Conservation (phyloP, 768 basidiomycete genomes). For the Pisolithus sp. region DNA sequence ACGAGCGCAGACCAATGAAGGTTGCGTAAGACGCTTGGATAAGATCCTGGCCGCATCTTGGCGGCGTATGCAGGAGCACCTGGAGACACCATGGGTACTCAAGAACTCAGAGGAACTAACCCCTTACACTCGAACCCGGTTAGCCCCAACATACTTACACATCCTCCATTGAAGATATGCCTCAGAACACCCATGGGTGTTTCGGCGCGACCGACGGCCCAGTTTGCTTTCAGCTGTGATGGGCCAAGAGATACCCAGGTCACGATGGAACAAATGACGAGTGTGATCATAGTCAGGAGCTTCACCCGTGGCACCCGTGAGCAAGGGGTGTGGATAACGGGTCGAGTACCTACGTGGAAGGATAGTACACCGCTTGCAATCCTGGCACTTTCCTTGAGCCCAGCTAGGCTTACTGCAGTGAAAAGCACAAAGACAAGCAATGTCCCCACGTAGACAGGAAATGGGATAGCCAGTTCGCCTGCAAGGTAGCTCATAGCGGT, state of each 20-base stretch:
- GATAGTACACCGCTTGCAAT: constrained; percentile 51
- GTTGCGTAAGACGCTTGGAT: constrained; percentile 58
- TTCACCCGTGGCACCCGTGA: constrained; percentile 13
- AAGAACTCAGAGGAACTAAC: not conserved
- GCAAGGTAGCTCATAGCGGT: constrained; percentile 63
- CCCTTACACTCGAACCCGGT: constrained; percentile 62
- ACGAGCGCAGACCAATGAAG: constrained; percentile 54
- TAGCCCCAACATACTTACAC: constrained; percentile 64
- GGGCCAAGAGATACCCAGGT: constrained; percentile 50
- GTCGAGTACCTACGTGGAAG: constrained; percentile 45
- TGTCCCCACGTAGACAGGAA: constrained; percentile 47
- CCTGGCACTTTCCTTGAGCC: constrained; percentile 56
- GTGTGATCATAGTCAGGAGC: constrained; percentile 49
- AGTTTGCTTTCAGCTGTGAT: constrained; percentile 46
- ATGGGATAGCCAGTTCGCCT: constrained; percentile 55
- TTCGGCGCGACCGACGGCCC: constrained; percentile 34
- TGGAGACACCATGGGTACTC: constrained; percentile 13
- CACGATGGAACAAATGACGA: constrained; percentile 44
- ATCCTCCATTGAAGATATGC: constrained; percentile 60
- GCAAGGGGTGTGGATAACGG: not conserved
- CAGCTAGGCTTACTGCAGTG: constrained; percentile 47
- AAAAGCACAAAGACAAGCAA: constrained; percentile 51
- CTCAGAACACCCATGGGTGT: constrained; percentile 29
- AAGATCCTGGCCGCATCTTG: constrained; percentile 48
- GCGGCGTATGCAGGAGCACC: constrained; percentile 63